Evolutionary conservation across 805 yeast genomes (phyloP).

Genomic region (Starmerella lactis-condensi): DNA sequence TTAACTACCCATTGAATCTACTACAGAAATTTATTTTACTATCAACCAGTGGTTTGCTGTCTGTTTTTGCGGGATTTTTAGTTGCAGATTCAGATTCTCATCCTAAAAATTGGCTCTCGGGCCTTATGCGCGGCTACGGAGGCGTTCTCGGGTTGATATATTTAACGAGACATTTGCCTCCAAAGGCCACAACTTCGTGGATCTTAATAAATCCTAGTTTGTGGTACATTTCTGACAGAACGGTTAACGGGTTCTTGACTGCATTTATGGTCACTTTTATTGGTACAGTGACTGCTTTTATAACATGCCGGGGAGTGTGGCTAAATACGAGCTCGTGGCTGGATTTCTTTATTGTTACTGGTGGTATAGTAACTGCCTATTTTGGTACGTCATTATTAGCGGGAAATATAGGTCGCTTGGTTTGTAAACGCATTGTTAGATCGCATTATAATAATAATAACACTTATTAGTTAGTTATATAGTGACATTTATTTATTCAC

Average conservation of each 20-base stretch:
- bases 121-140: conserved; percentile 25
- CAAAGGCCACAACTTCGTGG: conserved; percentile 24
- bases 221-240: conserved; percentile 25
- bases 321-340: neutral
- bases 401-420: conserved; percentile 27
- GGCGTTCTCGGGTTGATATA: conserved; percentile 25
- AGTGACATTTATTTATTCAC: too few species aligned
- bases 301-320: conserved; percentile 5
- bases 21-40: conserved; percentile 6
- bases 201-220: conserved; percentile 25
- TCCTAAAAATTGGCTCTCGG: conserved; percentile 19
- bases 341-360: conserved; percentile 2
- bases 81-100: conserved; percentile 5
- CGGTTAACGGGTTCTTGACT: conserved; percentile 23
- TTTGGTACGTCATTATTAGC: conserved; percentile 25
- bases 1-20: neutral
- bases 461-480: too few species aligned
- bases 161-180: conserved; percentile 23
- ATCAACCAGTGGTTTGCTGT: conserved; percentile 3
- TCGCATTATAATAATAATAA: too few species aligned
- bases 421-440: too few species aligned
- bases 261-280: conserved; percentile 20
- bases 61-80: conserved; percentile 6
- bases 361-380: conserved; percentile 12
- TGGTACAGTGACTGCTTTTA: conserved; percentile 20